phyloP scores from a whole-genome alignment of 495 filamentous ascomycete genomes.

The Apiosordaria backusii region DNA sequence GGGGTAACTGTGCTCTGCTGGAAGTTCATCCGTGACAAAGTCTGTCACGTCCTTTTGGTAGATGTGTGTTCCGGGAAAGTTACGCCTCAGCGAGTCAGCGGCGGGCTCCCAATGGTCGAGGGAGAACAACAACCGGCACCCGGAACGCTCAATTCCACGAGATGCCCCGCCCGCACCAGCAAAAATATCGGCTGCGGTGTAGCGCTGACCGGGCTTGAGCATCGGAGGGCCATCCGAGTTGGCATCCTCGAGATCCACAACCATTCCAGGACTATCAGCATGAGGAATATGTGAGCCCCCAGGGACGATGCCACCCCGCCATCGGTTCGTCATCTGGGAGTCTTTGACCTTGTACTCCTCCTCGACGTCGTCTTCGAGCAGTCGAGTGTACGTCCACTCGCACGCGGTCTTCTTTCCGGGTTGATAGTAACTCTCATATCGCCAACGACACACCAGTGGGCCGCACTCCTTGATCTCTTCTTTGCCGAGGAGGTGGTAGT shows the following conservation, averaged over 20 bases:
- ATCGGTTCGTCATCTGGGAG: slow-evolving; percentile 29
- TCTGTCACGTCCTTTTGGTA: slow-evolving; percentile 46
- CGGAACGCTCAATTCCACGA: slow-evolving; percentile 61
- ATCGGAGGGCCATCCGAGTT: not conserved
- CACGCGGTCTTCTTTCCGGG: slow-evolving; percentile 19
- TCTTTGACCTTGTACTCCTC: not conserved
- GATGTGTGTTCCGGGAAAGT: slow-evolving; percentile 51
- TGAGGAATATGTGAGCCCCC: slow-evolving; percentile 33
- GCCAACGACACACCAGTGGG: slow-evolving; percentile 41
- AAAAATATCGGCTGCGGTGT: slow-evolving; percentile 69
- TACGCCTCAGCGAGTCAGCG: slow-evolving; percentile 52
- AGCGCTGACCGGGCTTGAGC: slow-evolving; percentile 38
- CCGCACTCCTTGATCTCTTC: slow-evolving; percentile 29
- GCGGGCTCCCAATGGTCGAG: slow-evolving; percentile 61
- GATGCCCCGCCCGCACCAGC: slow-evolving; percentile 77
- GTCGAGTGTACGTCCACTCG: slow-evolving; percentile 32
- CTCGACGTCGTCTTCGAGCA: slow-evolving; percentile 29
- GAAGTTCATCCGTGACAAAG: slow-evolving; percentile 35
- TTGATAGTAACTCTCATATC: slow-evolving; percentile 26
- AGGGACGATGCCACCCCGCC: slow-evolving; percentile 37
- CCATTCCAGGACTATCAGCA: not conserved
- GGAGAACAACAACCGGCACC: slow-evolving; percentile 55
- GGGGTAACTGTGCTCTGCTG: slow-evolving; percentile 37
- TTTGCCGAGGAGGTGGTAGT: slow-evolving; percentile 4
- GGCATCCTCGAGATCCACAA: slow-evolving; percentile 14